Conservation (phyloP, 2,329 filamentous ascomycete genomes). For the Reticulascus tulasneorum region DNA sequence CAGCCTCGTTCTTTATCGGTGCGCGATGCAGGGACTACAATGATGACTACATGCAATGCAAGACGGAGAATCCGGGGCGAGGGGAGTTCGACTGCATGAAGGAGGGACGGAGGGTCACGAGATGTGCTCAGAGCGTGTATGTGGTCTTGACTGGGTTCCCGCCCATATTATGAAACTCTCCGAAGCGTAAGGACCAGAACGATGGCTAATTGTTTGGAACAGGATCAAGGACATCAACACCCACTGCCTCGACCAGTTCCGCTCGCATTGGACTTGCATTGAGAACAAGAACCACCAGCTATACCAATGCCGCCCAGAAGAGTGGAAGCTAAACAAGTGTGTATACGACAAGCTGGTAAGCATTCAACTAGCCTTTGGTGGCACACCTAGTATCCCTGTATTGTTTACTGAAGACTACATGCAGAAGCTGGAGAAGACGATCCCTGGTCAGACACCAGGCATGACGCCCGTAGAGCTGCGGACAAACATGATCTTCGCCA, state of each 20-base stretch:
- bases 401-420: slow-evolving; percentile 8
- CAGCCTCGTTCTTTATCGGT: slow-evolving; percentile 94
- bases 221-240: slow-evolving; percentile 96
- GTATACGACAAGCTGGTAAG: slow-evolving; percentile 92
- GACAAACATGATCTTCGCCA: slow-evolving; percentile 58
- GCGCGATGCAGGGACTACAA: slow-evolving; percentile 93
- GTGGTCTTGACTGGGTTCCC: slow-evolving; percentile 32
- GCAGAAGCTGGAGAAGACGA: slow-evolving; percentile 76
- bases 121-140: slow-evolving; percentile 95
- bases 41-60: slow-evolving; percentile 99
- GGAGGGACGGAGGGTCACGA: slow-evolving; percentile 92
- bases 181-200: background rate
- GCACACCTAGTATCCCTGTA: slow-evolving; percentile 8
- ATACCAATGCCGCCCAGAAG: slow-evolving; percentile 86
- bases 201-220: slow-evolving; percentile 6
- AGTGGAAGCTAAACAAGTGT: slow-evolving; percentile 91
- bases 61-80: slow-evolving; percentile 84
- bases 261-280: slow-evolving; percentile 89
- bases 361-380: slow-evolving; percentile 14
- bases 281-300: slow-evolving; percentile 98
- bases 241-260: slow-evolving; percentile 86
- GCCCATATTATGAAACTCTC: background rate
- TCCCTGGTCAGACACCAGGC: slow-evolving; percentile 68
- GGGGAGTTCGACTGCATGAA: slow-evolving; percentile 94
- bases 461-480: slow-evolving; percentile 72